Evolutionary conservation across 2,329 filamentous ascomycete genomes (phyloP).

Genomic region (Sordariomycetes sp.): DNA sequence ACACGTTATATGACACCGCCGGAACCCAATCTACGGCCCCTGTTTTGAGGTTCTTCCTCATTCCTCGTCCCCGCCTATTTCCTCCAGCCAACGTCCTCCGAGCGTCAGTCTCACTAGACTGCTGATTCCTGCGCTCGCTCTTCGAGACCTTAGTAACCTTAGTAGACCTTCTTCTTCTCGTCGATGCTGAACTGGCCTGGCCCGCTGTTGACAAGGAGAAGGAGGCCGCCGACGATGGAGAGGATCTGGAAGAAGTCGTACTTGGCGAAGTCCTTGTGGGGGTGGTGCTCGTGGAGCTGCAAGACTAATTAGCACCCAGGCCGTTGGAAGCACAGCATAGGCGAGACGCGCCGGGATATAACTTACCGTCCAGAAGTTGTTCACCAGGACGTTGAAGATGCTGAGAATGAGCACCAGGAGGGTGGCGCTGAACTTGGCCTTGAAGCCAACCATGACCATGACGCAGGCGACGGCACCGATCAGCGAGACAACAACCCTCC

Average conservation of each 20-base stretch:
- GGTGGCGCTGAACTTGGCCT: slow-evolving; percentile 97
- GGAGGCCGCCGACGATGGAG: slow-evolving; percentile 92
- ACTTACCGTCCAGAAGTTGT: slow-evolving; percentile 99
- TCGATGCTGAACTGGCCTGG: slow-evolving; percentile 96
- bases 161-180: slow-evolving; percentile 99
- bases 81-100: neutral
- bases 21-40: neutral
- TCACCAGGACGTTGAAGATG: slow-evolving; percentile 92
- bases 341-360: neutral
- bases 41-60: neutral
- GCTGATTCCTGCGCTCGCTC: neutral
- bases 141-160: slow-evolving; percentile 49
- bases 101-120: neutral
- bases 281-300: slow-evolving; percentile 92
- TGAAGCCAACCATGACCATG: slow-evolving; percentile 99
- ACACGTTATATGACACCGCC: neutral
- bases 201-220: slow-evolving; percentile 96
- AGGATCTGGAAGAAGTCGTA: slow-evolving; percentile 99
- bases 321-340: neutral
- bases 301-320: neutral
- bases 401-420: slow-evolving; percentile 91
- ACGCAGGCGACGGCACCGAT: slow-evolving; percentile 85
- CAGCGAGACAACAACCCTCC: slow-evolving; percentile 74
- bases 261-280: slow-evolving; percentile 99
- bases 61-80: neutral